Conservation (phyloP, 164 flowering plant species). For the Euptelea pleiosperma region DNA sequence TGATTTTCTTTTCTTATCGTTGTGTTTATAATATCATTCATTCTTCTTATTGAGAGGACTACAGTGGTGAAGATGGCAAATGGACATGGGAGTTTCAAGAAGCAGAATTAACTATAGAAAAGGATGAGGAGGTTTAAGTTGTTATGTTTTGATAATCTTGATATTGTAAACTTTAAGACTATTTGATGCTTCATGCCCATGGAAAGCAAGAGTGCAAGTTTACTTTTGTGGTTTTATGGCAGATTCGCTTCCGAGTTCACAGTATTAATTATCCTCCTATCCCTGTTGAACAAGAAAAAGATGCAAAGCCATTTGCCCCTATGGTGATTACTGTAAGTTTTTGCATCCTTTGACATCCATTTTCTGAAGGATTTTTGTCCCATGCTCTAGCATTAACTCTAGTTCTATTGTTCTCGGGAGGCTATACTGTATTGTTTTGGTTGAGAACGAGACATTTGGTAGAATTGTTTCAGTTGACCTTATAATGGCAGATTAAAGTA, state of each 20-base stretch:
- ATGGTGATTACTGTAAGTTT: constrained; percentile 81
- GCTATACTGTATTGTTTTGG: too few species aligned
- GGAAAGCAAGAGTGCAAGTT: not conserved
- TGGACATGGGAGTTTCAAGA: constrained; percentile 60
- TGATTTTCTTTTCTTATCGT: not conserved
- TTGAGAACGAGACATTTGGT: too few species aligned
- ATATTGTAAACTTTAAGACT: not conserved
- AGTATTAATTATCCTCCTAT: constrained; percentile 59
- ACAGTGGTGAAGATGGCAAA: constrained; percentile 36
- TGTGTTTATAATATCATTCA: not conserved
- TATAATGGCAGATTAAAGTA: too few species aligned
- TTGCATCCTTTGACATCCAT: not conserved
- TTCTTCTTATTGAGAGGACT: not conserved
- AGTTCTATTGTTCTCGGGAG: too few species aligned
- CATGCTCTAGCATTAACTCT: too few species aligned
- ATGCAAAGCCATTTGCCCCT: constrained; percentile 80
- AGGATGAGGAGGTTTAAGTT: constrained; percentile 48
- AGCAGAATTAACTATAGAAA: constrained; percentile 37
- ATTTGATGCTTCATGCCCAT: not conserved
- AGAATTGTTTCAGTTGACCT: too few species aligned
- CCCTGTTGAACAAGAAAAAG: constrained; percentile 61
- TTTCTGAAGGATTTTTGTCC: not conserved
- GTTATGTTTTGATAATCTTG: not conserved
- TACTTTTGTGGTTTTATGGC: constrained; percentile 25
- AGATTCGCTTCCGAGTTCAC: constrained; percentile 71